These are phyloP conservation scores for Oehlia diaphana DNA, from an alignment of 192 early-diverging fungal species.

Conservation along the genomic window DNA sequence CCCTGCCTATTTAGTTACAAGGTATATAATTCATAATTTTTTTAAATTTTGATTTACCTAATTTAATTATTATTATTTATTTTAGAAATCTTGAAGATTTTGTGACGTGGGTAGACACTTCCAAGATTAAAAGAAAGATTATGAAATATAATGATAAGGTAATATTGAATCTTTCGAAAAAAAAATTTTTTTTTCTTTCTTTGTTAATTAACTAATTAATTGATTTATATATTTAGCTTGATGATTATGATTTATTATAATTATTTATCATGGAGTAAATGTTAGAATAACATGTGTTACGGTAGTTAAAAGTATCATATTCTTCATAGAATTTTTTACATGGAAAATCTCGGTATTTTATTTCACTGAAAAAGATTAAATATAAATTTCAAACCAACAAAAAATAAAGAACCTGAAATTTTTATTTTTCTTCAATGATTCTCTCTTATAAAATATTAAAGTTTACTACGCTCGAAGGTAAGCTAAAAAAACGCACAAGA, in stretches of 20 bases:
- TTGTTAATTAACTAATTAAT: not conserved
- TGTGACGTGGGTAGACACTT: conserved; percentile 97
- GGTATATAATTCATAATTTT: not conserved
- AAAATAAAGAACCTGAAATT: no score
- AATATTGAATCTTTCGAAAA: not conserved
- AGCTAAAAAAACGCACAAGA: no score
- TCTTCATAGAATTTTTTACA: no score
- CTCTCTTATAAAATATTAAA: no score
- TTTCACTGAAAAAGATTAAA: no score
- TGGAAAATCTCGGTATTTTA: no score
- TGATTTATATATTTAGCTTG: conserved; percentile 52
- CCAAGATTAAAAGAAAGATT: conserved; percentile 96
- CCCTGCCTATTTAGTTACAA: conserved; percentile 68
- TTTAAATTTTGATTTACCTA: not conserved
- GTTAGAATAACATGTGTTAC: no score
- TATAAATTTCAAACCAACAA: no score
- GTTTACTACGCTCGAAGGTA: no score
- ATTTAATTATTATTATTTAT: conserved; percentile 38
- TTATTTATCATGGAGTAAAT: no score
- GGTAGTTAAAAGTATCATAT: no score
- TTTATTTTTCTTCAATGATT: no score
- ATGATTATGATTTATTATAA: conserved; percentile 85
- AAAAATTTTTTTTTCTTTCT: not conserved
- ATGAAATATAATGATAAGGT: conserved; percentile 89
- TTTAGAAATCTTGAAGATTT: conserved; percentile 93